Percentiles rank a stretch among this genome's conserved stretches.
These are phyloP conservation scores for Xylaria sp. DNA, from an alignment of 2,329 filamentous ascomycete genomes.

Conservation along the genomic window DNA sequence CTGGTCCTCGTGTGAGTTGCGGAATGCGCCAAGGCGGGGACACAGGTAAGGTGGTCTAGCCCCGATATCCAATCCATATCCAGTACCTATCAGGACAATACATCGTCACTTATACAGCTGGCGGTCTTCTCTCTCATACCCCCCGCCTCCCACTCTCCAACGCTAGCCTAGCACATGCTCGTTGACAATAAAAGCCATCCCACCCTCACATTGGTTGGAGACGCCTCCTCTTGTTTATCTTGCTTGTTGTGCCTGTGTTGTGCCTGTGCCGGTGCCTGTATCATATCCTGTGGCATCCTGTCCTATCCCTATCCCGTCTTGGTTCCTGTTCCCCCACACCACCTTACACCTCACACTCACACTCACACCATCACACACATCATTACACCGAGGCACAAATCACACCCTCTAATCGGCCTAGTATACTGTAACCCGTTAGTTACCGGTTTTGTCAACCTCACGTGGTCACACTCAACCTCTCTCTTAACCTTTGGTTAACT, in stretches of 20 bases:
- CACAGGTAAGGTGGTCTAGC: conserved; percentile 8
- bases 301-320: conserved; percentile 1
- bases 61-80: neutral
- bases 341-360: neutral
- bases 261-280: conserved; percentile 16
- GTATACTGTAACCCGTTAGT: neutral
- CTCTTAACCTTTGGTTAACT: neutral
- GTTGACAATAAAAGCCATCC: conserved; percentile 13
- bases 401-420: conserved; percentile 30
- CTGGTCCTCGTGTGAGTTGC: conserved; percentile 6
- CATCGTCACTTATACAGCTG: conserved; percentile 13
- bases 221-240: conserved; percentile 33
- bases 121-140: conserved; percentile 2
- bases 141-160: neutral
- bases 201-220: conserved; percentile 6
- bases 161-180: conserved; percentile 17
- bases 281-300: conserved; percentile 15
- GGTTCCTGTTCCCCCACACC: neutral
- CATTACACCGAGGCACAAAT: conserved; percentile 30
- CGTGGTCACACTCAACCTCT: conserved; percentile 41
- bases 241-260: neutral
- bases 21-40: conserved; percentile 27
- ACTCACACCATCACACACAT: conserved; percentile 22
- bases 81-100: neutral
- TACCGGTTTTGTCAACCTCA: conserved; percentile 40